Evolutionary conservation across 805 yeast species (phyloP).

Genomic region (Kluyveromyces aestuarii): DNA sequence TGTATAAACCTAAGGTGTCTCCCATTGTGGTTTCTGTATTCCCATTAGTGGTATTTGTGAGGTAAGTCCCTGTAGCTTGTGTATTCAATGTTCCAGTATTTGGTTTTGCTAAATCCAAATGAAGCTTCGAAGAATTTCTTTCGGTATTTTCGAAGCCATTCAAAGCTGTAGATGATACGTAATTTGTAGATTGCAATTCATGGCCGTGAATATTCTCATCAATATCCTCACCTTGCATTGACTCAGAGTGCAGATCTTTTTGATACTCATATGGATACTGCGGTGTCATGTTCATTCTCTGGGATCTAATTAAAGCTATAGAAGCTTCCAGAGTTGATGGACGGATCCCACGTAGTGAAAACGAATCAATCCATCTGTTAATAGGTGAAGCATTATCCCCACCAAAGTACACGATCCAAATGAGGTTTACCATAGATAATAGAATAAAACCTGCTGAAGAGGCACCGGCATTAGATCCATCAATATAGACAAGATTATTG

Average conservation of each 20-base stretch:
- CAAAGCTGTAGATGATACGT: conserved; percentile 44
- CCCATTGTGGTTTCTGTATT: conserved; percentile 29
- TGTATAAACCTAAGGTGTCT: conserved; percentile 28
- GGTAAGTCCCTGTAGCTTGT: conserved; percentile 13
- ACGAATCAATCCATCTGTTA: conserved; percentile 77
- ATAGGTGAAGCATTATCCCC: conserved; percentile 84
- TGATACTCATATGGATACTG: conserved; percentile 6
- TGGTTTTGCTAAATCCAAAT: conserved; percentile 9
- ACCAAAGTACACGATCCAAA: conserved; percentile 87
- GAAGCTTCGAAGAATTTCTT: conserved; percentile 9
- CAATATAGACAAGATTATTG: conserved; percentile 65
- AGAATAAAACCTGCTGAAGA: conserved; percentile 90
- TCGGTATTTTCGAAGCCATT: conserved; percentile 52
- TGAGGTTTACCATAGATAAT: conserved; percentile 66
- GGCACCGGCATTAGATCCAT: conserved; percentile 60
- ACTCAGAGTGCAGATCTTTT: not conserved
- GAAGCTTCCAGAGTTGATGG: conserved; percentile 25
- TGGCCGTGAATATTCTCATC: not conserved
- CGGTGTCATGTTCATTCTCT: not conserved
- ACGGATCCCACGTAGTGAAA: conserved; percentile 47
- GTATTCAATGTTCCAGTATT: conserved; percentile 9
- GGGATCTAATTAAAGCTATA: conserved; percentile 4
- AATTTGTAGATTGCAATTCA: conserved; percentile 19
- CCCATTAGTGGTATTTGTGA: conserved; percentile 22
- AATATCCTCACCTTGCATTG: not conserved